phyloP scores from a whole-genome alignment of 2,329 filamentous ascomycete species.

The Aspergillus novoparasiticus region DNA sequence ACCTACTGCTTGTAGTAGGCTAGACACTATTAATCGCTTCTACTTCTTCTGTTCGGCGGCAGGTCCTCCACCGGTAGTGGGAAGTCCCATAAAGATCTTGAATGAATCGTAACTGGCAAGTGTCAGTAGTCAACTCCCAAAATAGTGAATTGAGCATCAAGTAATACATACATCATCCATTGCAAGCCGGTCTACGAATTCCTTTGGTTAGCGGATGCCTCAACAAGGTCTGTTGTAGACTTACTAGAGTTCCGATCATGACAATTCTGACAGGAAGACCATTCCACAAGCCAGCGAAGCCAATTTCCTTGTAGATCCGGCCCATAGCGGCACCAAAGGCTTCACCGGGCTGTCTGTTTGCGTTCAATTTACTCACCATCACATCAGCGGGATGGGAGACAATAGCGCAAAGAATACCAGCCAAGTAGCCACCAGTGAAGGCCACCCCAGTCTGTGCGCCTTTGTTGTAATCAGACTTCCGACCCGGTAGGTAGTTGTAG shows the following conservation, averaged over 20 bases:
- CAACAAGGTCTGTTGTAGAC: conserved; percentile 14
- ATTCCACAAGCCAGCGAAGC: conserved; percentile 88
- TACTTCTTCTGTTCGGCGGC: conserved; percentile 52
- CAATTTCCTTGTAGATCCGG: conserved; percentile 84
- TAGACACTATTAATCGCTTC: conserved; percentile 7
- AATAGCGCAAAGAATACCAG: conserved; percentile 84
- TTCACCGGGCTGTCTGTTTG: conserved; percentile 74
- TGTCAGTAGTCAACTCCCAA: conserved; percentile 24
- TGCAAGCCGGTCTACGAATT: conserved; percentile 68
- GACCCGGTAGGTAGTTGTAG: conserved; percentile 73
- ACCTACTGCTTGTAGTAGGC: background rate
- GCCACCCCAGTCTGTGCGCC: conserved; percentile 81
- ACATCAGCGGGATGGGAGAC: conserved; percentile 82
- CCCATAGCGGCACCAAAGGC: conserved; percentile 73
- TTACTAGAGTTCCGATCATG: conserved; percentile 75
- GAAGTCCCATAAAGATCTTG: conserved; percentile 87
- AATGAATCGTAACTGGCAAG: conserved; percentile 66
- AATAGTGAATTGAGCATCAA: background rate
- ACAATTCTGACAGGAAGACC: conserved; percentile 83
- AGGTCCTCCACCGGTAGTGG: conserved; percentile 73
- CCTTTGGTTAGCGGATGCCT: conserved; percentile 20
- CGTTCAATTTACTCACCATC: conserved; percentile 91
- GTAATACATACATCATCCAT: conserved; percentile 81
- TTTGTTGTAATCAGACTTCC: conserved; percentile 79
- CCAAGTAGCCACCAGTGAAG: conserved; percentile 80